A percentile compares a stretch with the other conserved stretches of the same genome.
Conservation (phyloP, 140 eudicot species). For the Oenanthe javanica region DNA sequence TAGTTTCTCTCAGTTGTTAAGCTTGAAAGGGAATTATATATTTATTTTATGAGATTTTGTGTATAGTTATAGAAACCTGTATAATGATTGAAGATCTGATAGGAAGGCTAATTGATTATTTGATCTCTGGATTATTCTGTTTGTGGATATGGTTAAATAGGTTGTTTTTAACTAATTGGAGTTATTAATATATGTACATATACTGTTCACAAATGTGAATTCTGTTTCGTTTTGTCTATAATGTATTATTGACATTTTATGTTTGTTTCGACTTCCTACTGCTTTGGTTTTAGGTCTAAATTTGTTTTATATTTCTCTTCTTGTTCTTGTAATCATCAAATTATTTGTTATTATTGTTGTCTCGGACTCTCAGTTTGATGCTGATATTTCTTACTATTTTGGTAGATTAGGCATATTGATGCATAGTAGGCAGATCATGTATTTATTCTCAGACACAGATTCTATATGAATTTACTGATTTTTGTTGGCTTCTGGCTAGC, state of each 20-base stretch:
- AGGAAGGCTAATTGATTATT: background rate
- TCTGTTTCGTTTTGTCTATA: background rate
- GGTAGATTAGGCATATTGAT: constrained; percentile 2
- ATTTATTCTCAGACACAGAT: constrained; percentile 2
- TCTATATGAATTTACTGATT: background rate
- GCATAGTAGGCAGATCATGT: constrained; percentile 4
- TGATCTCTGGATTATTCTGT: background rate
- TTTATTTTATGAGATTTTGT: background rate
- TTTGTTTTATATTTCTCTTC: background rate
- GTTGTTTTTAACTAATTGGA: background rate
- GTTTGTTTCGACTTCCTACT: background rate
- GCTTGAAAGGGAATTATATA: background rate
- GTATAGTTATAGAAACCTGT: background rate
- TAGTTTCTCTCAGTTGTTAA: background rate
- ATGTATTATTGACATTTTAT: background rate
- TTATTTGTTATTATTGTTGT: background rate
- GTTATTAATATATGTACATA: background rate
- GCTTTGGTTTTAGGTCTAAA: background rate
- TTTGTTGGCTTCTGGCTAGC: background rate
- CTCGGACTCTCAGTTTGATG: background rate
- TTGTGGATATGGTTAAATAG: background rate
- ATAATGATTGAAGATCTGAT: background rate
- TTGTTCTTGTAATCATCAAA: background rate
- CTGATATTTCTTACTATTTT: background rate
- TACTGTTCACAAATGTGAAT: background rate